Evolutionary conservation across 305 asterid genomes (phyloP).

Genomic region (Fraxinus latifolia): DNA sequence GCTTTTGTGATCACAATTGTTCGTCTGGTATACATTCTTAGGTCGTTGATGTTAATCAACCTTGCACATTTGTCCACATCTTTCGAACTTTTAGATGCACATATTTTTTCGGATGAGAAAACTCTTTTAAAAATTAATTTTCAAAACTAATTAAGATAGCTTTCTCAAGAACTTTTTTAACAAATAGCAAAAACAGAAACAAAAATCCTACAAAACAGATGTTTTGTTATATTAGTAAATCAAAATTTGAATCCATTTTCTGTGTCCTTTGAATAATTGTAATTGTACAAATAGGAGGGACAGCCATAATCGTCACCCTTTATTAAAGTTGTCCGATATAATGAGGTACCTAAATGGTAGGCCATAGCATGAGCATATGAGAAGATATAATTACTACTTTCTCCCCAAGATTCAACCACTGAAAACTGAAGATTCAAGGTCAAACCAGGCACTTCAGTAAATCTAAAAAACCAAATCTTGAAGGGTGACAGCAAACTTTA

Average conservation of each 20-base stretch:
- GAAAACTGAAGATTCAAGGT: conserved; percentile 17
- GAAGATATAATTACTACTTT: conserved; percentile 30
- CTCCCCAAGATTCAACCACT: conserved; percentile 25
- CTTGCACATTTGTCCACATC: not conserved
- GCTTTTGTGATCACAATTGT: not conserved
- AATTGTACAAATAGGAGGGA: conserved; percentile 31
- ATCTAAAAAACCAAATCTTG: conserved; percentile 24
- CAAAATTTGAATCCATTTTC: not conserved
- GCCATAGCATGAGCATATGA: conserved; percentile 28
- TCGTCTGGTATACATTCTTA: not conserved
- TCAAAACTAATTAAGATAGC: too few species aligned
- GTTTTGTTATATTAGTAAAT: not conserved
- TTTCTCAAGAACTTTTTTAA: too few species aligned
- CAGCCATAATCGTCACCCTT: conserved; percentile 39
- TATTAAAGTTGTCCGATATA: conserved; percentile 29
- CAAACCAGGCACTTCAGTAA: conserved; percentile 25
- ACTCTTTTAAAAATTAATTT: not conserved
- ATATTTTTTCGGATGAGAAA: not conserved
- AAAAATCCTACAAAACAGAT: too few species aligned
- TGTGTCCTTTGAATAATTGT: not conserved
- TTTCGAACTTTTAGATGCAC: not conserved
- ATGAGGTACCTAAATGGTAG: conserved; percentile 36
- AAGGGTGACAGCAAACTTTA: conserved; percentile 49
- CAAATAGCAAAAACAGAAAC: too few species aligned
- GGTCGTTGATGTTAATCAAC: not conserved